Evolutionary conservation across 805 yeast species (phyloP).

Genomic region (Schwanniomyces polymorphus): DNA sequence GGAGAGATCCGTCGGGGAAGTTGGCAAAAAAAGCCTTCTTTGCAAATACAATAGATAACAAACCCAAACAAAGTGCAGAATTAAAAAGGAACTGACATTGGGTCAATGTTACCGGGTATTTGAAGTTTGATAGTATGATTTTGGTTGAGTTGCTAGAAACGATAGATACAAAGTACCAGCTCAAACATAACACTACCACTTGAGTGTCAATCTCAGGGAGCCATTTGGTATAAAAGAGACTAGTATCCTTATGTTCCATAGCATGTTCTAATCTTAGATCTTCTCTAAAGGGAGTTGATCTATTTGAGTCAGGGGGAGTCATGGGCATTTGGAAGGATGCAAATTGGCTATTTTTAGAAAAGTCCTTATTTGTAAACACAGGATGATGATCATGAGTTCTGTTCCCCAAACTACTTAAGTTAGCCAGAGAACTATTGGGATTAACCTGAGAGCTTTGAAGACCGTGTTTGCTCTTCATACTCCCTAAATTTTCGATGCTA

Average conservation of each 20-base stretch:
- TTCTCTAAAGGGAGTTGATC: slow-evolving; percentile 32
- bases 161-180: slow-evolving; percentile 83
- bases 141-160: slow-evolving; percentile 82
- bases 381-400: slow-evolving; percentile 13
- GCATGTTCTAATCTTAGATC: background rate
- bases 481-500: background rate
- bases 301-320: slow-evolving; percentile 35
- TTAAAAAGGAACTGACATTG: slow-evolving; percentile 83
- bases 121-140: slow-evolving; percentile 64
- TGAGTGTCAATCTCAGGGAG: slow-evolving; percentile 25
- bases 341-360: slow-evolving; percentile 6
- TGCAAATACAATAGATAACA: slow-evolving; percentile 6
- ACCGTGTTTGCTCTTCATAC: background rate
- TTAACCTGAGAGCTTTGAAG: slow-evolving; percentile 23
- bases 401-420: slow-evolving; percentile 24
- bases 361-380: background rate
- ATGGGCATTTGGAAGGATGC: slow-evolving; percentile 21
- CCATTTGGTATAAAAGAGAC: slow-evolving; percentile 4
- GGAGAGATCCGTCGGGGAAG: slow-evolving; percentile 52
- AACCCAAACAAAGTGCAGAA: slow-evolving; percentile 54
- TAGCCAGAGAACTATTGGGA: slow-evolving; percentile 37
- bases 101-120: slow-evolving; percentile 85
- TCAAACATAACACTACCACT: slow-evolving; percentile 49
- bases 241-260: slow-evolving; percentile 1
- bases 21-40: slow-evolving; percentile 25